phyloP scores from a whole-genome alignment of 768 basidiomycete genomes.

The Grammothele lineata region DNA sequence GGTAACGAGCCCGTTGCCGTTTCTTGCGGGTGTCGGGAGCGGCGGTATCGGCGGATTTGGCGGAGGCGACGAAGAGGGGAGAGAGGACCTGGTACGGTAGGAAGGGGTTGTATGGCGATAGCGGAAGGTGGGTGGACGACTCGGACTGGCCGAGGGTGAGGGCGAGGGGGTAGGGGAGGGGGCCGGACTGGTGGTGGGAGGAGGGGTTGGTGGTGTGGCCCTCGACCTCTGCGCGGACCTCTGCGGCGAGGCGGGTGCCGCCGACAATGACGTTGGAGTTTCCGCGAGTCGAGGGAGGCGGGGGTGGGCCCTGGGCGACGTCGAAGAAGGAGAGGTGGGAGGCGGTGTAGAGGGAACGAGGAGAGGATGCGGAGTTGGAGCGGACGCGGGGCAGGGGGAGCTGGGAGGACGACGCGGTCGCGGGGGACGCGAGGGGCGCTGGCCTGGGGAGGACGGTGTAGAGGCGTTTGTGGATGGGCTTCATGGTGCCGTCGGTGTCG shows the following conservation, averaged over 20 bases:
- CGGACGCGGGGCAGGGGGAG: conserved; percentile 35
- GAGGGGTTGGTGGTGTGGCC: conserved; percentile 27
- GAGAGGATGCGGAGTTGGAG: conserved; percentile 38
- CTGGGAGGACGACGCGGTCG: conserved; percentile 25
- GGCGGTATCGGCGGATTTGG: conserved; percentile 13
- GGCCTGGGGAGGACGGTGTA: conserved; percentile 40
- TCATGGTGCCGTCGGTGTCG: conserved; percentile 10
- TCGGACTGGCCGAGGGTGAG: conserved; percentile 40
- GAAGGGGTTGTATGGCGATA: conserved; percentile 34
- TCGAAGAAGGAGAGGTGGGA: conserved; percentile 38
- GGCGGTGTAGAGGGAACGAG: conserved; percentile 41
- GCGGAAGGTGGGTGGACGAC: conserved; percentile 25
- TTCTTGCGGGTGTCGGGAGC: conserved; percentile 22
- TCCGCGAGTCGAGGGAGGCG: conserved; percentile 36
- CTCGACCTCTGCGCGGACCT: conserved; percentile 43
- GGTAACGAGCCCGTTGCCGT: conserved; percentile 34
- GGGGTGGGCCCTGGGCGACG: conserved; percentile 31
- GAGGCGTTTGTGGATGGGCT: conserved; percentile 40
- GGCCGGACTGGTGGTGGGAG: conserved; percentile 31
- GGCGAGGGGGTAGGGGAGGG: conserved; percentile 38
- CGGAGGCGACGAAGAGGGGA: conserved; percentile 25
- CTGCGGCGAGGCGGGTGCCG: conserved; percentile 41
- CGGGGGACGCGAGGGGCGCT: conserved; percentile 18
- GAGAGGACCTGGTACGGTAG: conserved; percentile 33
- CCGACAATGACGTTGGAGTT: conserved; percentile 35